Percentiles rank a stretch among this genome's conserved stretches.
phyloP scores from a whole-genome alignment of 371 early-diverging fungal species.

The Blyttiomyces sp. region DNA sequence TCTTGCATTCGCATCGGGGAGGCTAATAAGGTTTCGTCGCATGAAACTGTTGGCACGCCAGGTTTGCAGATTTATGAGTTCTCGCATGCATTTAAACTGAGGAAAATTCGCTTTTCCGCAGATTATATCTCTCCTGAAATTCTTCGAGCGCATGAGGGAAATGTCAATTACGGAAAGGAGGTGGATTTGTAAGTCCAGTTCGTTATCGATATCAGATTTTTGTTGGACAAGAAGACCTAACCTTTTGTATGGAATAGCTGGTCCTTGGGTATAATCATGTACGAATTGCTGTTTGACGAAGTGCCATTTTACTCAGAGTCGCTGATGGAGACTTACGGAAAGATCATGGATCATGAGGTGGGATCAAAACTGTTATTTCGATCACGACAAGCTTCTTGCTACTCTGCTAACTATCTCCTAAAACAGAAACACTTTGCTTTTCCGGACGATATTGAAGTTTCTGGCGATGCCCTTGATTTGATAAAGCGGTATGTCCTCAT shows the following conservation, averaged over 20 bases:
- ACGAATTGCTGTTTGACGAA: slow-evolving; percentile 62
- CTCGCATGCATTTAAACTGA: too few relatives aligned
- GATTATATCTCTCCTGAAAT: slow-evolving; percentile 73
- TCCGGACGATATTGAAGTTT: slow-evolving; percentile 41
- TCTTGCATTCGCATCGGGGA: slow-evolving; percentile 49
- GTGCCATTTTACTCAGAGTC: slow-evolving; percentile 68
- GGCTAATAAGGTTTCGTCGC: slow-evolving; percentile 40
- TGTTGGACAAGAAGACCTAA: neutral
- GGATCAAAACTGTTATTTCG: neutral
- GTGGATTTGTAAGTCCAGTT: slow-evolving; percentile 50
- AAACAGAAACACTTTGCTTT: slow-evolving; percentile 44
- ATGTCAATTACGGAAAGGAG: slow-evolving; percentile 48
- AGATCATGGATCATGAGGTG: slow-evolving; percentile 59
- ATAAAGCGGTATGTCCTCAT: slow-evolving; percentile 34
- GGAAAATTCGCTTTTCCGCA: slow-evolving; percentile 5
- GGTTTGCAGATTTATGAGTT: too few relatives aligned
- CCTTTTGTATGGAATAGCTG: slow-evolving; percentile 29
- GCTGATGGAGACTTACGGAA: slow-evolving; percentile 58
- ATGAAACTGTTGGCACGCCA: slow-evolving; percentile 66
- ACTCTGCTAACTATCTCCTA: neutral
- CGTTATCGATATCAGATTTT: neutral
- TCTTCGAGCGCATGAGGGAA: slow-evolving; percentile 51
- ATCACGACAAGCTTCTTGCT: neutral
- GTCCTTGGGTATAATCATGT: slow-evolving; percentile 55
- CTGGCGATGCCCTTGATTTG: slow-evolving; percentile 35